Evolutionary conservation across 2,329 filamentous ascomycete genomes (phyloP).

Genomic region (Colletotrichum sp.): DNA sequence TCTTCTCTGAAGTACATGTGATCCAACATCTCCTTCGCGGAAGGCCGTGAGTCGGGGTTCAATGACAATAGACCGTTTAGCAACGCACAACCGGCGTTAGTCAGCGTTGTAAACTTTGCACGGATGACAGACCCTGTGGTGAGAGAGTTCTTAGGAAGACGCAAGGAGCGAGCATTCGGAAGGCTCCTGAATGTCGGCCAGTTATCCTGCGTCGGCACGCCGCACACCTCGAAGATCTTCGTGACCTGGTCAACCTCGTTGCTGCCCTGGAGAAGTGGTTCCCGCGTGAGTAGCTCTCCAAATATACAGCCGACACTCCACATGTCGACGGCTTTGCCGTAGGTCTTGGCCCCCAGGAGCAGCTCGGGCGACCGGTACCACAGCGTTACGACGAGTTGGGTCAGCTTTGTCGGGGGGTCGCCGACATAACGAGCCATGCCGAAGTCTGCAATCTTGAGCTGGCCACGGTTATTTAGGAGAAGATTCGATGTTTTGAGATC

Average conservation of each 20-base stretch:
- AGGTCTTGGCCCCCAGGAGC: constrained; percentile 78
- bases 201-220: constrained; percentile 78
- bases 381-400: constrained; percentile 91
- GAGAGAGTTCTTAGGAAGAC: constrained; percentile 61
- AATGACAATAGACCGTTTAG: constrained; percentile 74
- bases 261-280: constrained; percentile 83
- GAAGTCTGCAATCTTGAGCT: constrained; percentile 96
- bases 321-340: constrained; percentile 83
- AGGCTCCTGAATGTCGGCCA: constrained; percentile 90
- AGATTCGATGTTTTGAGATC: constrained; percentile 95
- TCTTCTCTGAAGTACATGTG: constrained; percentile 90
- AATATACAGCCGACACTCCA: constrained; percentile 98
- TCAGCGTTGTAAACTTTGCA: constrained; percentile 81
- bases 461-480: constrained; percentile 92
- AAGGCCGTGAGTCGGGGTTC: constrained; percentile 74
- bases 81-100: constrained; percentile 73
- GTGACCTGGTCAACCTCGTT: constrained; percentile 93
- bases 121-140: constrained; percentile 64
- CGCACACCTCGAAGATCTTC: constrained; percentile 88
- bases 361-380: constrained; percentile 97
- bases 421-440: constrained; percentile 94
- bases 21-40: constrained; percentile 74
- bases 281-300: constrained; percentile 83
- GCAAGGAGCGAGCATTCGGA: constrained; percentile 83
- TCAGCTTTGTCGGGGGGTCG: constrained; percentile 79